Conservation (phyloP, 371 early-diverging fungal genomes). For the Mucor lusitanicus region DNA sequence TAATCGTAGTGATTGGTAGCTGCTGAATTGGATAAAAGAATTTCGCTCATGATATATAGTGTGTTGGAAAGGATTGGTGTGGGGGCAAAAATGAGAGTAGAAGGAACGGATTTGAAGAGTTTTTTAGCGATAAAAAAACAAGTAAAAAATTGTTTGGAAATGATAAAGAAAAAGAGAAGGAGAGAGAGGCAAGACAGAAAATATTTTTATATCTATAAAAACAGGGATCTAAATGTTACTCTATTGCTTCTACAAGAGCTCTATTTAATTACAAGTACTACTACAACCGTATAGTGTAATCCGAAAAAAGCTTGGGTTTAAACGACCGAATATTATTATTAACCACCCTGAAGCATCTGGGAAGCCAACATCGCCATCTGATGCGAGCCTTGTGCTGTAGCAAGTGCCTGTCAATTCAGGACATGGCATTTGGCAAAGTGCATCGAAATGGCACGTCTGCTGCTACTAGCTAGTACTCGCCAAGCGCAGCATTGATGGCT, state of each 20-base stretch:
- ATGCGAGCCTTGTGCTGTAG: neutral
- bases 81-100: conserved; percentile 9
- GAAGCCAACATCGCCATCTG: neutral
- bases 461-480: no score
- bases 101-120: conserved; percentile 6
- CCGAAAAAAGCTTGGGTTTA: conserved; percentile 8
- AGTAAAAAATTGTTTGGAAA: conserved; percentile 1
- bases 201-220: conserved; percentile 6
- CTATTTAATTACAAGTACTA: conserved; percentile 1
- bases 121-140: conserved; percentile 13
- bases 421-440: neutral
- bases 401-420: neutral
- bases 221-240: conserved; percentile 2
- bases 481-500: neutral
- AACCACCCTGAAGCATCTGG: neutral
- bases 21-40: conserved; percentile 29
- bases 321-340: conserved; percentile 10
- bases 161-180: neutral
- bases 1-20: conserved; percentile 32
- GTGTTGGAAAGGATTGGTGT: conserved; percentile 10
- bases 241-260: neutral
- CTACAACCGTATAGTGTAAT: conserved; percentile 1
- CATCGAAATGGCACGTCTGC: neutral
- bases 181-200: neutral
- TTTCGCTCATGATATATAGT: conserved; percentile 36